Conservation (phyloP, 164 flowering plant species). For the Tinospora cordifolia region DNA sequence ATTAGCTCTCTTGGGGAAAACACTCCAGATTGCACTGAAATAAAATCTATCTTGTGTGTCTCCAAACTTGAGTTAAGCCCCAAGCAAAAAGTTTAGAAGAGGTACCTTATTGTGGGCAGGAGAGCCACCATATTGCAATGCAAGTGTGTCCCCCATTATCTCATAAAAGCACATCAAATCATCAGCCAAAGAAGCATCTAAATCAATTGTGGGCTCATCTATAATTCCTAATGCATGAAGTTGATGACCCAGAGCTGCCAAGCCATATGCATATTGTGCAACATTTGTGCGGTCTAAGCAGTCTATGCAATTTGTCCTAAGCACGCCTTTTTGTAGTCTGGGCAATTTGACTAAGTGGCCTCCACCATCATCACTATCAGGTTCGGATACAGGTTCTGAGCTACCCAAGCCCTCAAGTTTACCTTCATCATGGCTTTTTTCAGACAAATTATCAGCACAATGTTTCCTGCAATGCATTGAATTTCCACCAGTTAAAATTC, state of each 20-base stretch:
- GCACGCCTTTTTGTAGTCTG: conserved; percentile 66
- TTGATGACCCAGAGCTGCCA: conserved; percentile 82
- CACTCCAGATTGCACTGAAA: neutral
- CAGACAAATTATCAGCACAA: conserved; percentile 18
- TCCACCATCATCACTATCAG: conserved; percentile 5
- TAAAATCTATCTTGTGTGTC: neutral
- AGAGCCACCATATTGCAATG: conserved; percentile 94
- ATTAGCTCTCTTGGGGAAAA: neutral
- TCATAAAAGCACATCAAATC: conserved; percentile 71
- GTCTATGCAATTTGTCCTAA: conserved; percentile 95
- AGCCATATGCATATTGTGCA: conserved; percentile 87
- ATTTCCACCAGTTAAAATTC: neutral
- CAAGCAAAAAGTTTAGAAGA: neutral
- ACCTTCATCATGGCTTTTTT: conserved; percentile 12
- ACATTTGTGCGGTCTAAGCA: conserved; percentile 98
- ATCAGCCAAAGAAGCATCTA: conserved; percentile 53
- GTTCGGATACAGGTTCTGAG: too few species aligned
- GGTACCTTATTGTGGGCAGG: conserved; percentile 96
- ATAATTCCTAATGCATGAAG: conserved; percentile 58
- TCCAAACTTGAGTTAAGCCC: neutral
- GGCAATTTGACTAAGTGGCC: conserved; percentile 30
- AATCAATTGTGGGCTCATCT: conserved; percentile 39
- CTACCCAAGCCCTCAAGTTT: conserved; percentile 19
- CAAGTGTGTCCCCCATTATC: conserved; percentile 93
- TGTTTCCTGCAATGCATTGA: conserved; percentile 30